Base-by-base conservation (phyloP, 495 filamentous ascomycete species). In the Penicillium psychrofluorescens region DNA sequence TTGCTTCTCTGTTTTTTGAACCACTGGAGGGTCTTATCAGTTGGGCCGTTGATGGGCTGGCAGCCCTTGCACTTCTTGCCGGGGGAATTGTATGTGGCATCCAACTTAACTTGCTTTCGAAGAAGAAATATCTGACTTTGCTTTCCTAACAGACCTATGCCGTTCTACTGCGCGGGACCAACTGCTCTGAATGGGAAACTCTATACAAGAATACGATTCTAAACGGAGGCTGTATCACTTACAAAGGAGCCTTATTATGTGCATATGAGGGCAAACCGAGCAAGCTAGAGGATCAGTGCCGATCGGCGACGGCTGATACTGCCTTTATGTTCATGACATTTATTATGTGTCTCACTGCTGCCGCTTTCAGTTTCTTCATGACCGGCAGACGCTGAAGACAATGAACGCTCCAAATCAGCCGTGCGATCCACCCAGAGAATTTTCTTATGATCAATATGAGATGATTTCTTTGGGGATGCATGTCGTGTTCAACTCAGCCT, bases 31-130 rank as follows among this genome's bases (percentile, higher is more conserved):
- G 55, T 0, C 41, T 75, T 0, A 53, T 68, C 6, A 53, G 62
- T 5, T 51, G 72, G 36, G 61, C 44, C 0, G 49, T 74, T 1
- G 77, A 80, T 51, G 71, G 51, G 0, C 30, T 79, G 0, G 56
- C 67, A 0, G 46, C 53, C 1, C 40, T 76, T 11, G 61, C 77
- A 29, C 64, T 74, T 33, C 56, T 80, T 4, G 75, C 69, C 10
- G 75, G 69, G 29, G 79, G 67, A 13, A 70, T 78, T 41, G 78
- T 80, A 70, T 51, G 79, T 74, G 9, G 15, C 34, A 8, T 35
- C 22, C 34, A 31, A 6, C 9, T 40, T 11, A 27, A 34, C 13
- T 14, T 30, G 14, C 27, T 38, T 6, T 33, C 38, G 11, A 7
- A 10, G 30, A 14, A 36, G 45, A 22, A 11, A 27, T 7, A 29